Evolutionary conservation across 202 grass and related monocot genomes (phyloP).

Genomic region (Setaria viridis): DNA sequence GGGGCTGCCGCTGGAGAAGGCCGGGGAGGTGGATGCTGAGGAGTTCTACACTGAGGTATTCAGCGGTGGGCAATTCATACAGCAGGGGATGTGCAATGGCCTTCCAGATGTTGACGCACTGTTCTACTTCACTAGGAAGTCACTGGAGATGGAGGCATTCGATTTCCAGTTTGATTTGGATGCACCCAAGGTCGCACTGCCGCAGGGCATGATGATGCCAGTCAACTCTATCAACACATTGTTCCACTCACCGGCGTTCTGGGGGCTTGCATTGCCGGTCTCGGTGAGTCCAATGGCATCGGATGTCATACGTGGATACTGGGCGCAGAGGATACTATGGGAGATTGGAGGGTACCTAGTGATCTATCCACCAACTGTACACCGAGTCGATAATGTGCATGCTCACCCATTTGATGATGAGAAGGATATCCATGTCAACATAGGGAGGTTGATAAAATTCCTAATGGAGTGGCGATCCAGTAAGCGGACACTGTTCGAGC

Average conservation of each 20-base stretch:
- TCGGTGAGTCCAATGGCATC: constrained; percentile 72
- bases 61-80: constrained; percentile 67
- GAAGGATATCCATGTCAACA: constrained; percentile 77
- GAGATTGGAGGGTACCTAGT: constrained; percentile 69
- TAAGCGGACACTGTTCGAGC: constrained; percentile 64
- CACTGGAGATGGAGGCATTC: constrained; percentile 55
- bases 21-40: constrained; percentile 56
- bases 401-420: constrained; percentile 63
- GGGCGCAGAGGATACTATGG: constrained; percentile 72
- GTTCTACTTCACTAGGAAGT: constrained; percentile 80
- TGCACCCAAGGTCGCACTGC: constrained; percentile 68
- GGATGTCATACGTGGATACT: constrained; percentile 72
- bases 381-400: constrained; percentile 56
- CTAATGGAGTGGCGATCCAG: constrained; percentile 65
- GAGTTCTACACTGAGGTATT: constrained; percentile 75
- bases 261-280: constrained; percentile 66
- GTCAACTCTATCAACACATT: constrained; percentile 68
- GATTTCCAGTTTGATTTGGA: constrained; percentile 59
- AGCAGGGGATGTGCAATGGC: constrained; percentile 70
- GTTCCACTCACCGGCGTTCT: constrained; percentile 77
- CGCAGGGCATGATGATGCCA: constrained; percentile 64
- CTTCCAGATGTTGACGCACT: constrained; percentile 68
- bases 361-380: constrained; percentile 65
- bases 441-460: constrained; percentile 67
- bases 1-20: constrained; percentile 66